Evolutionary conservation across 176 grass and related monocot genomes (phyloP).

Genomic region (Cymbopogon citratus): DNA sequence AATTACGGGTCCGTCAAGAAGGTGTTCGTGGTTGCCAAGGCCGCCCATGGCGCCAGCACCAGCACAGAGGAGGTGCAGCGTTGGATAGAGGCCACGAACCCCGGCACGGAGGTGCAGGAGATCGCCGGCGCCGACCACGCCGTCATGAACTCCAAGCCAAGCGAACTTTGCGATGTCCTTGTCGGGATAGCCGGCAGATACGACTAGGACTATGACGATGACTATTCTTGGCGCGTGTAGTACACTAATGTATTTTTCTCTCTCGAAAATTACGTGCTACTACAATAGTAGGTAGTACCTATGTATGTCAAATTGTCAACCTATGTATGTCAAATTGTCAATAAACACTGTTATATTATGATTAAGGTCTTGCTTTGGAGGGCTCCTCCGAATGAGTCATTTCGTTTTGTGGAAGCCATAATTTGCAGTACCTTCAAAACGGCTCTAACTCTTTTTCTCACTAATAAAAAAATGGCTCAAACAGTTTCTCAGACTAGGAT

Average conservation of each 20-base stretch:
- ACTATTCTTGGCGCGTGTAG: background rate
- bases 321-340: background rate
- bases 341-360: background rate
- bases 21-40: slow-evolving; percentile 35
- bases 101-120: slow-evolving; percentile 13
- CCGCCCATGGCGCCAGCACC: slow-evolving; percentile 4
- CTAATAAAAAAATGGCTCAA: no score
- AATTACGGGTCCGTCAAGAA: slow-evolving; percentile 35
- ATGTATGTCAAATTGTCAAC: background rate
- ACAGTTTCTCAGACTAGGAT: no score
- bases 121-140: slow-evolving; percentile 45
- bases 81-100: slow-evolving; percentile 38
- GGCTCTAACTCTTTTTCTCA: no score
- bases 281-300: background rate
- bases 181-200: background rate
- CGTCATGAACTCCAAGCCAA: slow-evolving; percentile 39
- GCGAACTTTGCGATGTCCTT: slow-evolving; percentile 28
- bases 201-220: background rate
- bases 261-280: background rate
- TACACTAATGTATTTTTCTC: background rate
- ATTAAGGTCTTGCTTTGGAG: background rate
- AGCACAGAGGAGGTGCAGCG: slow-evolving; percentile 34
- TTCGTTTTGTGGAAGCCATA: no score
- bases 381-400: no score
- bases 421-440: no score